Evolutionary conservation across 2,329 filamentous ascomycete genomes (phyloP), one percentile per base, ranked within the genome.

Genomic region (Aureobasidium sp.): DNA sequence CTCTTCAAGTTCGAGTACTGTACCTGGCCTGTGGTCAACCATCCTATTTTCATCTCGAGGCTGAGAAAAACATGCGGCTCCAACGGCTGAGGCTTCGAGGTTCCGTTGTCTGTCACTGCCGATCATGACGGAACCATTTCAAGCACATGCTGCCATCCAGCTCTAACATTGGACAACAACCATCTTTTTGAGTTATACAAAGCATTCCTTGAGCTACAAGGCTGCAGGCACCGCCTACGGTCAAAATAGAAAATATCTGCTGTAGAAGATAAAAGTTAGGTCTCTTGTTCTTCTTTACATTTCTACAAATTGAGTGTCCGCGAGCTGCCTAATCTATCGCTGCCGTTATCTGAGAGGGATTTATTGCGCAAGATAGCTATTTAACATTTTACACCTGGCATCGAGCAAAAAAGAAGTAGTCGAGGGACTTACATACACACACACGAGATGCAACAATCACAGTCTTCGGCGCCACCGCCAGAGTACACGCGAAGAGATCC

Each of bases 371-470:
- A 2, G 5, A 27, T 14, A 39, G n/a, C 36, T 1, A 10, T 21
- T 13, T 3, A n/a, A 29, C 21, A n/a, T 8, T 29, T 29, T 21
- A 21, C 21, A 21, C 21, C 21, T 21, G 21, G 21, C 21, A 21
- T 21, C 21, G 21, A 21, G 1, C 21, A 1, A 21, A 1, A 1
- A 21, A 21, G 1, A 1, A 21, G 21, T 1, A 21, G 21, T 21
- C 21, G 21, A 21, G 21, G 21, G 1, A 21, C 21, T n/a, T n/a
- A 21, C 21, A 21, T 13, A 25, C 27, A 44, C 16, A 36, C 13
- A 50, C n/a, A n/a, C n/a, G n/a, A n/a, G n/a, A 60, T 60, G 57
- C 27, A 42, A 13, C 45, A 60, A 44, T 29, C 36, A 51, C 45
- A 39, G 13, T 11, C 45, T 10, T 16, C 47, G 29, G 45, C 36